Percentiles rank a stretch among this genome's conserved stretches.
Conservation (phyloP, 225 moss, liverwort and hornwort species). For the Neckera pumila region DNA sequence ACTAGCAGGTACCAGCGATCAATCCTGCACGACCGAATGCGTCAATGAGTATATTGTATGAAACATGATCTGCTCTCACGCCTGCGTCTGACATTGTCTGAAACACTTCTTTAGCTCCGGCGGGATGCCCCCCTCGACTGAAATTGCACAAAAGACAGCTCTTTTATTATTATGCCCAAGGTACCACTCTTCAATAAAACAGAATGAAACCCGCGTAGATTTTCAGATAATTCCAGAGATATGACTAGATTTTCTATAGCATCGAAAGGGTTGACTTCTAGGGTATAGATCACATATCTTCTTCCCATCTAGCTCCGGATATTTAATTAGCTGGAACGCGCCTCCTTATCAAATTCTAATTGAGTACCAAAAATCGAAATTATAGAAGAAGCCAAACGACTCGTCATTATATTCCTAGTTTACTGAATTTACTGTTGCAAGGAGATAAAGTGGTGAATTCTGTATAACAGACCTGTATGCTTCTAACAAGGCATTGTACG, state of each 20-base stretch:
- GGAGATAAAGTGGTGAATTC: not conserved
- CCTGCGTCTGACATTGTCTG: conserved; percentile 60
- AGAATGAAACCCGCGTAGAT: not conserved
- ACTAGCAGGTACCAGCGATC: conserved; percentile 34
- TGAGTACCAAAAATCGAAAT: not conserved
- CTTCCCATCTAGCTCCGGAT: not conserved
- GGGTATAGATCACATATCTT: not conserved
- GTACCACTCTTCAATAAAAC: not conserved
- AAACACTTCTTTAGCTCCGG: conserved; percentile 71
- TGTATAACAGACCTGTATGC: conserved; percentile 64
- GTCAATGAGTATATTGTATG: conserved; percentile 88
- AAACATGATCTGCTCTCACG: conserved; percentile 73
- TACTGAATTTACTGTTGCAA: not conserved
- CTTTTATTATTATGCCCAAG: not conserved
- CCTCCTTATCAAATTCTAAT: not conserved
- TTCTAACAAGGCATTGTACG: conserved; percentile 80
- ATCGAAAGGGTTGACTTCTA: not conserved
- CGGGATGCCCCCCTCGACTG: conserved; percentile 75
- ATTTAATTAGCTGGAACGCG: not conserved
- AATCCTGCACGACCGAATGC: conserved; percentile 70
- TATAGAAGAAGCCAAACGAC: not conserved
- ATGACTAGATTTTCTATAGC: not conserved
- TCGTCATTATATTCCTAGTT: not conserved
- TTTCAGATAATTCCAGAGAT: not conserved
- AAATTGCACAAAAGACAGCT: not conserved